These are phyloP conservation scores for Selaginella moellendorffii DNA, from an alignment of 75 land plant genomes.

Conservation along the genomic window DNA sequence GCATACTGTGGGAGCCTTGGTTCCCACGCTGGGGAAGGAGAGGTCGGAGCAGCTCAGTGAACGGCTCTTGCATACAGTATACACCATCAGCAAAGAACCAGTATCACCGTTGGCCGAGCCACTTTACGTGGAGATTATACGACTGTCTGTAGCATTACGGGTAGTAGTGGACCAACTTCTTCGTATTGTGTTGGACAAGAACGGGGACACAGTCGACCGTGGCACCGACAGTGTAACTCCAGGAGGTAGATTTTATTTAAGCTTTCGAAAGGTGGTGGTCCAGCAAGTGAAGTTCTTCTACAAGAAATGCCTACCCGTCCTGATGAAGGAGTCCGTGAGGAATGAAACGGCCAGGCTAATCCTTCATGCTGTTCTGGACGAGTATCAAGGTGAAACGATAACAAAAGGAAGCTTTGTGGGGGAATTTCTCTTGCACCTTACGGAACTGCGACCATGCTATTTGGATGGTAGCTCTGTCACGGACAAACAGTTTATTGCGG, in stretches of 20 bases:
- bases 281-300: conserved; percentile 35
- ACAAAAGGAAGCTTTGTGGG: conserved; percentile 24
- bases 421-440: conserved; percentile 22
- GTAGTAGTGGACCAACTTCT: conserved; percentile 17
- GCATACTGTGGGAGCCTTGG: conserved; percentile 19
- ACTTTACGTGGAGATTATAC: conserved; percentile 20
- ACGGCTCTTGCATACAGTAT: conserved; percentile 17
- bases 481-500: conserved; percentile 25
- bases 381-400: conserved; percentile 20
- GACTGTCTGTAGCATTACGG: conserved; percentile 22
- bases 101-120: conserved; percentile 19
- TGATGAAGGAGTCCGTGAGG: conserved; percentile 17
- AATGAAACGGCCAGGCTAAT: conserved; percentile 26
- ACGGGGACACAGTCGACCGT: neutral
- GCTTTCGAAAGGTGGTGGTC: conserved; percentile 25
- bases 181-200: conserved; percentile 18
- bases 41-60: conserved; percentile 14
- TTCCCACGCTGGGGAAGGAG: conserved; percentile 22
- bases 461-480: conserved; percentile 13
- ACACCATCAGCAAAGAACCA: conserved; percentile 5
- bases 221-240: conserved; percentile 6
- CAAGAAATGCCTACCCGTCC: conserved; percentile 20
- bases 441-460: conserved; percentile 15
- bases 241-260: conserved; percentile 29
- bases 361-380: conserved; percentile 26